phyloP scores from a whole-genome alignment of 192 early-diverging fungal genomes.

The Coemansia reversa region DNA sequence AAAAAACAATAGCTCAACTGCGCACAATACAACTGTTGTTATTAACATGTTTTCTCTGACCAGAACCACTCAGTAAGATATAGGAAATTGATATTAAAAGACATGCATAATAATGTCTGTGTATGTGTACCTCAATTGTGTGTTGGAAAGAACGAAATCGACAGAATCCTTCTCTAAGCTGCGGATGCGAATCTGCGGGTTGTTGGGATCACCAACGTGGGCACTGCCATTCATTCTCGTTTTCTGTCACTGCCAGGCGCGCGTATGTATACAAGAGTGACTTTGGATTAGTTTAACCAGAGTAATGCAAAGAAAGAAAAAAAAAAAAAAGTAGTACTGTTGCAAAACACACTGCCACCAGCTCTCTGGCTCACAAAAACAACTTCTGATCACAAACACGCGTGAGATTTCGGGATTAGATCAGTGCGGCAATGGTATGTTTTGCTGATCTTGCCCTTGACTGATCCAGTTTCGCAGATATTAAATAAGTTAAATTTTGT shows the following conservation, averaged over 20 bases:
- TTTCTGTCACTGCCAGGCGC: background rate
- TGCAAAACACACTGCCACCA: background rate
- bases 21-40: background rate
- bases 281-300: background rate
- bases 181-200: slow-evolving; percentile 51
- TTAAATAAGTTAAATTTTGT: too few relatives aligned
- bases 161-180: slow-evolving; percentile 45
- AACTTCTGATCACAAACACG: too few relatives aligned
- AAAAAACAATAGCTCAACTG: background rate
- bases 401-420: background rate
- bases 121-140: slow-evolving; percentile 56
- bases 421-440: background rate
- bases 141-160: slow-evolving; percentile 82
- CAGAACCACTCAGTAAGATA: background rate
- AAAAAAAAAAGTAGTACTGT: background rate
- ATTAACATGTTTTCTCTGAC: background rate
- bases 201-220: slow-evolving; percentile 26
- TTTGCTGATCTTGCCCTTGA: background rate
- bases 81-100: background rate
- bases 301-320: background rate
- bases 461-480: too few relatives aligned
- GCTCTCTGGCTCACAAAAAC: background rate
- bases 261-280: background rate
- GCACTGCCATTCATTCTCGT: slow-evolving; percentile 18
- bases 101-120: too few relatives aligned